phyloP scores from a whole-genome alignment of 2,329 filamentous ascomycete species.

The Pseudogymnoascus sp. region DNA sequence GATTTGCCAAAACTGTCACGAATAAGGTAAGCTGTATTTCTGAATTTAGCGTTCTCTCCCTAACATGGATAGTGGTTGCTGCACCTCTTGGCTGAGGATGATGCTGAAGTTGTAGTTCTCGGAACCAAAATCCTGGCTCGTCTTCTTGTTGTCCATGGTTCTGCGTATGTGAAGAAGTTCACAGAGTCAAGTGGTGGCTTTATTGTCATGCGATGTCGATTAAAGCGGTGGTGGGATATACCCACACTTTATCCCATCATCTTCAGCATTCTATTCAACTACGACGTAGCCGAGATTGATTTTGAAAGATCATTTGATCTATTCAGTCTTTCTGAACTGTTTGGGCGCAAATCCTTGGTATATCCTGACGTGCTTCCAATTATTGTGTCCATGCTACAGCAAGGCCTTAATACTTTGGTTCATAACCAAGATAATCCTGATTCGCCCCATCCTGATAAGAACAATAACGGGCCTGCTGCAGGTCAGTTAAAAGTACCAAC shows the following conservation, averaged over 20 bases:
- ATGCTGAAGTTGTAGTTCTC: conserved; percentile 73
- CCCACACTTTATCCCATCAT: conserved; percentile 80
- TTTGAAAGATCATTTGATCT: conserved; percentile 68
- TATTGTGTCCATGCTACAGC: conserved; percentile 79
- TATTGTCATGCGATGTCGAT: conserved; percentile 69
- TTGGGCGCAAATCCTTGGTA: conserved; percentile 60
- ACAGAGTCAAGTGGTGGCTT: conserved; percentile 70
- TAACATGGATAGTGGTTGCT: conserved; percentile 66
- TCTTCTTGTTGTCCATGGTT: conserved; percentile 74
- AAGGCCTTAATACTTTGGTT: conserved; percentile 66
- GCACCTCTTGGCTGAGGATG: conserved; percentile 81
- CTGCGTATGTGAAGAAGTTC: conserved; percentile 78
- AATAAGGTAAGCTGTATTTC: conserved; percentile 62
- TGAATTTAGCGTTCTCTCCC: conserved; percentile 14
- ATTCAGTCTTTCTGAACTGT: conserved; percentile 65
- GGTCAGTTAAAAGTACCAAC: conserved; percentile 21
- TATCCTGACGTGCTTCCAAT: conserved; percentile 75
- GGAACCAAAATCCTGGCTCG: conserved; percentile 78
- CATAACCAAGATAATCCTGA: conserved; percentile 54
- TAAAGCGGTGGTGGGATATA: conserved; percentile 85
- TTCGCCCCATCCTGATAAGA: conserved; percentile 36
- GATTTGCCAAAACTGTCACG: conserved; percentile 89
- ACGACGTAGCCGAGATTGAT: conserved; percentile 68
- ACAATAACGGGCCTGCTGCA: conserved; percentile 18
- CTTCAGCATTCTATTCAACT: conserved; percentile 81